phyloP scores from a whole-genome alignment of 2,329 filamentous ascomycete species.

The Pseudogymnoascus sp. region DNA sequence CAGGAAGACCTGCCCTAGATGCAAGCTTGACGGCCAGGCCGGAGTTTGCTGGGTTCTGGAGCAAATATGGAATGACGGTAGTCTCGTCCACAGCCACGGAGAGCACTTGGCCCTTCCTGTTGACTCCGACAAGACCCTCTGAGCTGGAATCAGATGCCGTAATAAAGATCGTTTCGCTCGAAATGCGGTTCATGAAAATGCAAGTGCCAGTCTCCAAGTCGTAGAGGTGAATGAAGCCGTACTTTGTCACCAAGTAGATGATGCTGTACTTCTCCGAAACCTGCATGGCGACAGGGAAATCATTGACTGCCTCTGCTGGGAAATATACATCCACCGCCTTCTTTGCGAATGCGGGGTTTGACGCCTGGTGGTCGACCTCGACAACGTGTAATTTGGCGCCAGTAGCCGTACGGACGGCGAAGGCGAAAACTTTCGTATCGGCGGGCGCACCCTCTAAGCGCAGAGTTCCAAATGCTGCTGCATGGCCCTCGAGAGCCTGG shows the following conservation, averaged over 20 bases:
- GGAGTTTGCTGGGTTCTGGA: slow-evolving; percentile 91
- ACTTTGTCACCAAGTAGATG: slow-evolving; percentile 96
- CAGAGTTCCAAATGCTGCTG: slow-evolving; percentile 85
- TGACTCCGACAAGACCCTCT: slow-evolving; percentile 85
- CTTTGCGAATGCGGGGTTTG: slow-evolving; percentile 85
- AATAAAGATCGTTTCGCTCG: slow-evolving; percentile 97
- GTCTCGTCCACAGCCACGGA: slow-evolving; percentile 89
- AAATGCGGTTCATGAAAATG: slow-evolving; percentile 99
- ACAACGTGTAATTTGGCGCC: slow-evolving; percentile 96
- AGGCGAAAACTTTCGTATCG: slow-evolving; percentile 93
- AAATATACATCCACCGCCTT: slow-evolving; percentile 98
- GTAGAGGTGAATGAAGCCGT: slow-evolving; percentile 97
- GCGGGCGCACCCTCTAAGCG: slow-evolving; percentile 80
- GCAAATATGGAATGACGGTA: slow-evolving; percentile 85
- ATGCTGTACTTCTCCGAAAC: slow-evolving; percentile 94
- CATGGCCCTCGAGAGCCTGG: slow-evolving; percentile 95
- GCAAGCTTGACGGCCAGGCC: slow-evolving; percentile 93
- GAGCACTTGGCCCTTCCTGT: slow-evolving; percentile 94
- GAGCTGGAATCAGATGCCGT: slow-evolving; percentile 78
- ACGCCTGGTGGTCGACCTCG: slow-evolving; percentile 87
- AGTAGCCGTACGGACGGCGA: slow-evolving; percentile 80
- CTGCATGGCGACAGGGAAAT: slow-evolving; percentile 97
- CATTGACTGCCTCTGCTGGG: slow-evolving; percentile 87
- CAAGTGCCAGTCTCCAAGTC: slow-evolving; percentile 91
- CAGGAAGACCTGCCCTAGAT: slow-evolving; percentile 84